These are phyloP conservation scores for Leccinellum luteum DNA, from an alignment of 768 basidiomycete genomes.

Conservation along the genomic window DNA sequence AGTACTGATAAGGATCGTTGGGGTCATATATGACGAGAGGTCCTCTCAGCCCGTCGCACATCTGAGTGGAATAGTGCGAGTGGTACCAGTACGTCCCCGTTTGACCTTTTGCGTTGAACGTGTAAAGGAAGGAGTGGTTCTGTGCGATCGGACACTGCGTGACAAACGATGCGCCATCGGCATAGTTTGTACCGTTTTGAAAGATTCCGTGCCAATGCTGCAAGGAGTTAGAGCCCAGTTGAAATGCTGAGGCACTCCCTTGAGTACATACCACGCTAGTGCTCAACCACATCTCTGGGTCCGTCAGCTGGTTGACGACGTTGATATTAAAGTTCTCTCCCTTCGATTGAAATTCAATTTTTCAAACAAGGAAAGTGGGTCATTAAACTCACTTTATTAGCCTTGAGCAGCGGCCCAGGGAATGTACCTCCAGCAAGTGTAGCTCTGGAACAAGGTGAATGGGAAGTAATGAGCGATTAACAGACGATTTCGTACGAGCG, in stretches of 20 bases:
- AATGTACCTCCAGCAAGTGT: slow-evolving; percentile 42
- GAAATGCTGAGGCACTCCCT: background rate
- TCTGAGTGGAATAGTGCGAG: slow-evolving; percentile 38
- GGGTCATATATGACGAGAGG: slow-evolving; percentile 43
- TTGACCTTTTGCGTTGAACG: slow-evolving; percentile 20
- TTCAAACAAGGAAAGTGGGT: background rate
- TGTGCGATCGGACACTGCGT: slow-evolving; percentile 33
- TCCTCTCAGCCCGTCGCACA: slow-evolving; percentile 38
- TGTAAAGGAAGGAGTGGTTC: slow-evolving; percentile 24
- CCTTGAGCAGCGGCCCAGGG: slow-evolving; percentile 44
- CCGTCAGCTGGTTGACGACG: slow-evolving; percentile 43
- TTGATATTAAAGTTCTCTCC: slow-evolving; percentile 42
- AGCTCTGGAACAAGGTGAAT: slow-evolving; percentile 9
- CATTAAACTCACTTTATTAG: slow-evolving; percentile 28
- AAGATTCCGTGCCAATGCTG: slow-evolving; percentile 59
- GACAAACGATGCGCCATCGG: slow-evolving; percentile 43
- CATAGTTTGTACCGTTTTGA: slow-evolving; percentile 43
- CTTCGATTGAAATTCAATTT: slow-evolving; percentile 24
- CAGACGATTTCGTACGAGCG: slow-evolving; percentile 35
- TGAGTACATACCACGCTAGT: slow-evolving; percentile 42
- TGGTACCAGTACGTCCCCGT: slow-evolving; percentile 37
- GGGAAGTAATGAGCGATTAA: background rate
- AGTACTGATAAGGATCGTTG: slow-evolving; percentile 33
- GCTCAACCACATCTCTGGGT: slow-evolving; percentile 46
- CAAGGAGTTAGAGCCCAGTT: background rate